Evolutionary conservation across 768 basidiomycete genomes (phyloP).

Genomic region (Hypholoma fasciculare): DNA sequence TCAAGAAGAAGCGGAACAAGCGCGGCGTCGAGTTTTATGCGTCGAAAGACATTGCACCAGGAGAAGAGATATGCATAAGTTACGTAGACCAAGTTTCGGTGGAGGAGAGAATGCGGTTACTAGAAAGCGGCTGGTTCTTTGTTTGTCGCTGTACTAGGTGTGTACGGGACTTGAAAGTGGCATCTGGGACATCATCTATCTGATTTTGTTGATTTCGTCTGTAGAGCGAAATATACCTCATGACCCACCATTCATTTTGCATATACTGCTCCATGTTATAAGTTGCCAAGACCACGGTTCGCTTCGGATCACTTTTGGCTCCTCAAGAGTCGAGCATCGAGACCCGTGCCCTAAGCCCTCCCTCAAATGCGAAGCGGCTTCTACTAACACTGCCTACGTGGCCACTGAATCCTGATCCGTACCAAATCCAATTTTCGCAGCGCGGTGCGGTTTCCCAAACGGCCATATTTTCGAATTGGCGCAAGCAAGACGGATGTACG

Average conservation of each 20-base stretch:
- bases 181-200: background rate
- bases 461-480: too few relatives aligned
- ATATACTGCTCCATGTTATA: background rate
- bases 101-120: slow-evolving; percentile 36
- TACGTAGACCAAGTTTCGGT: slow-evolving; percentile 38
- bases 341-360: too few relatives aligned
- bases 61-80: slow-evolving; percentile 60
- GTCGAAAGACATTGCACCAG: slow-evolving; percentile 38
- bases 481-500: too few relatives aligned
- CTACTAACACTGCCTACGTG: too few relatives aligned
- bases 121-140: slow-evolving; percentile 58
- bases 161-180: slow-evolving; percentile 22
- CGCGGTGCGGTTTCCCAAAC: too few relatives aligned
- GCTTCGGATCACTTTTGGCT: too few relatives aligned
- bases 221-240: background rate
- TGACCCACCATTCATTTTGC: background rate
- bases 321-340: too few relatives aligned
- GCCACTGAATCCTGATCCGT: too few relatives aligned
- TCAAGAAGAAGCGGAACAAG: slow-evolving; percentile 41
- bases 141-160: slow-evolving; percentile 51
- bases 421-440: too few relatives aligned
- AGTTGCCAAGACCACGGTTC: background rate
- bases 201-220: background rate
- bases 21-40: slow-evolving; percentile 50
- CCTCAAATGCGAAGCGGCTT: too few relatives aligned